Conservation (phyloP, 2,329 filamentous ascomycete species). For the Pochonia chlamydosporia region DNA sequence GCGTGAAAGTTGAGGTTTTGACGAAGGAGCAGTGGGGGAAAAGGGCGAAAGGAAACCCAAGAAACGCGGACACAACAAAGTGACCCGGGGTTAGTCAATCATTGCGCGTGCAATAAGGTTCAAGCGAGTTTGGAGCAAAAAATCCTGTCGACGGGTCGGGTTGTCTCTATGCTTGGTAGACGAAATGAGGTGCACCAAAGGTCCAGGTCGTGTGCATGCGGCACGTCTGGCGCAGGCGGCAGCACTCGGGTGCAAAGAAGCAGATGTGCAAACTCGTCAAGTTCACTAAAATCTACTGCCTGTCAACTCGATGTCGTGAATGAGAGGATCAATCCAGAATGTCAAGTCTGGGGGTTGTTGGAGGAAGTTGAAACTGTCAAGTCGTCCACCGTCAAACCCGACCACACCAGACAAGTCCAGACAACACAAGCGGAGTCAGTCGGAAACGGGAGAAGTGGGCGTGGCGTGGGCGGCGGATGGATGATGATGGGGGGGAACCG, state of each 20-base stretch:
- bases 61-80: neutral
- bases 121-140: no score
- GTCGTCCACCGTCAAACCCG: neutral
- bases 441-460: neutral
- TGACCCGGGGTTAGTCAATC: neutral
- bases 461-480: neutral
- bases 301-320: no score
- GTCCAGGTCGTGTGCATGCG: no score
- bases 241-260: no score
- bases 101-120: neutral
- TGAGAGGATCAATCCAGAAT: neutral
- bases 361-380: neutral
- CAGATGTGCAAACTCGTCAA: no score
- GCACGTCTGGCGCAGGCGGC: no score
- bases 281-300: no score
- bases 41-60: neutral
- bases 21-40: neutral
- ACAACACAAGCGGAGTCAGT: conserved; percentile 7
- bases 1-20: neutral
- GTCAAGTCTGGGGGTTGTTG: neutral
- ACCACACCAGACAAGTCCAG: neutral
- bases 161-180: no score
- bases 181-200: no score
- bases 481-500: neutral
- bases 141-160: no score